A percentile compares a stretch with the other conserved stretches of the same genome.
Conservation (phyloP, 2,329 filamentous ascomycete species). For the Sclerotinia borealis region DNA sequence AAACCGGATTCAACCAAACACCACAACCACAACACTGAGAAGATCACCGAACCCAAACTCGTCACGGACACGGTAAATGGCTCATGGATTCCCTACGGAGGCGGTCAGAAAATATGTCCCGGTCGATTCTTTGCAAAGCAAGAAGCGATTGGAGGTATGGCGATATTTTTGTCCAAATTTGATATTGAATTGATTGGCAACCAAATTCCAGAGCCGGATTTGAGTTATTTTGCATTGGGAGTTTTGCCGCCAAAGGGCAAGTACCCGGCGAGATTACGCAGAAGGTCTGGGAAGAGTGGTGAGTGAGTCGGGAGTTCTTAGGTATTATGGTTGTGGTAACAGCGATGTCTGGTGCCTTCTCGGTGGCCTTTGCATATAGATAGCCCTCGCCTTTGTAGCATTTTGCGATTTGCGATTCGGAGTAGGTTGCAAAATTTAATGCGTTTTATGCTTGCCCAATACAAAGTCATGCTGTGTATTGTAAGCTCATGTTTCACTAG, state of each 20-base stretch:
- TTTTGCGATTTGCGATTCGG: background rate
- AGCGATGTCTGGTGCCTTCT: background rate
- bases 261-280: conserved; percentile 19
- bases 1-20: background rate
- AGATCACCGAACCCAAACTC: conserved; percentile 21
- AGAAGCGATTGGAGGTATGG: conserved; percentile 31
- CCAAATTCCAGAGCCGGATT: conserved; percentile 12
- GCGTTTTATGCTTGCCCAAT: too few species aligned
- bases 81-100: conserved; percentile 34
- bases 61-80: conserved; percentile 28
- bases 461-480: too few species aligned
- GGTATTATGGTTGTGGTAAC: background rate
- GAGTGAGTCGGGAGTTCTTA: background rate
- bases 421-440: background rate
- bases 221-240: conserved; percentile 21
- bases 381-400: background rate
- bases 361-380: background rate
- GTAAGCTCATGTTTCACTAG: too few species aligned
- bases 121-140: conserved; percentile 36
- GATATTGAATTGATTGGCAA: conserved; percentile 29
- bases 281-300: background rate
- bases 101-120: conserved; percentile 33
- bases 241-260: conserved; percentile 19
- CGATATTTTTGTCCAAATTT: conserved; percentile 31
- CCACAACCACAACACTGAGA: background rate